Conservation (phyloP, 495 filamentous ascomycete species). For the Pyrenopolyporus hunteri region DNA sequence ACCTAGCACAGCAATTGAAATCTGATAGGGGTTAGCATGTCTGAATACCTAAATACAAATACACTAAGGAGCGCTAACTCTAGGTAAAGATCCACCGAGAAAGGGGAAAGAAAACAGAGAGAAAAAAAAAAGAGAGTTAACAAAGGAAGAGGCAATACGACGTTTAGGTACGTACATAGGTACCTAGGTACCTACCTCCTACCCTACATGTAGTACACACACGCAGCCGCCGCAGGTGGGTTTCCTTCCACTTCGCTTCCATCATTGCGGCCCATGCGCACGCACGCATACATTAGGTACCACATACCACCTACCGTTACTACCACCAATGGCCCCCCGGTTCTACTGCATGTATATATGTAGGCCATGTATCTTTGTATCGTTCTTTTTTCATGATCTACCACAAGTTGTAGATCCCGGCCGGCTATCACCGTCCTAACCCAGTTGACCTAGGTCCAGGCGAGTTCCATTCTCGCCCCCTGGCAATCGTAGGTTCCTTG, state of each 20-base stretch:
- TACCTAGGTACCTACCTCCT: too few species aligned
- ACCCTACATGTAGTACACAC: too few species aligned
- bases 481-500: conserved; percentile 34
- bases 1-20: conserved; percentile 1
- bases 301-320: too few species aligned
- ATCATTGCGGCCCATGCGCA: background rate
- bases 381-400: conserved; percentile 18
- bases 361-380: background rate
- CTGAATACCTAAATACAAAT: background rate
- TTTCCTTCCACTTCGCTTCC: conserved; percentile 15
- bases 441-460: conserved; percentile 35
- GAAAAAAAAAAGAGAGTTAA: background rate
- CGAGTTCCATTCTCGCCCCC: conserved; percentile 33
- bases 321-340: too few species aligned
- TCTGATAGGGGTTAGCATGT: conserved; percentile 13
- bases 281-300: too few species aligned
- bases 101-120: background rate
- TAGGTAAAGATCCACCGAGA: background rate
- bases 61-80: background rate
- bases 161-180: too few species aligned
- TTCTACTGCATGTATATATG: conserved; percentile 2
- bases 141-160: background rate
- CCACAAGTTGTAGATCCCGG: conserved; percentile 32
- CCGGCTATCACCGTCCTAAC: conserved; percentile 37
- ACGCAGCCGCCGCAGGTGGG: conserved; percentile 23